Base-by-base conservation (phyloP, 2,329 filamentous ascomycete species). In the Paraphaeosphaeria sporulosa region DNA sequence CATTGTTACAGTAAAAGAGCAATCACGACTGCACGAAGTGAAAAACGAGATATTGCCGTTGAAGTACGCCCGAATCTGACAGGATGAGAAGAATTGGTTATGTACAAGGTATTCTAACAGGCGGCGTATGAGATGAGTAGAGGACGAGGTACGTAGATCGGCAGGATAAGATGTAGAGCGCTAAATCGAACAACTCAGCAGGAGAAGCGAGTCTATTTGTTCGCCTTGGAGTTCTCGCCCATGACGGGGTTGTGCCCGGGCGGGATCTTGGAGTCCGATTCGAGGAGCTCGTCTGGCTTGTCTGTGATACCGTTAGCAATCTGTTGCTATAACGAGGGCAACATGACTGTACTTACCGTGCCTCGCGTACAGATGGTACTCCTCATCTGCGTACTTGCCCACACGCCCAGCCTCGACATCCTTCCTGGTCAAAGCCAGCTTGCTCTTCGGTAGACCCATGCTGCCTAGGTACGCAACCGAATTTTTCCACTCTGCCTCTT, bases 401-500 rank as follows among this genome's bases (percentile, higher is more conserved):
- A 78, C 71, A 23, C 70, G 65, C 2, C 87, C 87, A 51, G 71
- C 81, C 78, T 88, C 85, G 7, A 89, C 86, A 21, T 89, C 85
- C 67, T 82, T 80, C 60, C 87, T 79, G 3, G 83, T 84, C 60
- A 89, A 74, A 15, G 71, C 74, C 55, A 87, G 79, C 74, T 87
- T 86, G 58, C 77, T 80, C 80, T 83, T 86, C 57, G 80, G 82
- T 67, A 89, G 77, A 49, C 87, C 87, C 87, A 90, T 90, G 44
- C 85, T 87, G 25, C 81, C 82, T 23, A 90, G 78, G 71, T 83
- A 90, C 2, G 76, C 65, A 15, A 90, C 79, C 6, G 81, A 87
- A 62, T 96, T 89, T 73, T 83, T 90, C 93, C 93, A 97, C 78
- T 97, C 93, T 17, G 84, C 70, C 5, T 94, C 90, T 79, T 92